These are phyloP conservation scores for Neophaeococcomyces aloes DNA, from an alignment of 2,329 filamentous ascomycete species.

Conservation along the genomic window DNA sequence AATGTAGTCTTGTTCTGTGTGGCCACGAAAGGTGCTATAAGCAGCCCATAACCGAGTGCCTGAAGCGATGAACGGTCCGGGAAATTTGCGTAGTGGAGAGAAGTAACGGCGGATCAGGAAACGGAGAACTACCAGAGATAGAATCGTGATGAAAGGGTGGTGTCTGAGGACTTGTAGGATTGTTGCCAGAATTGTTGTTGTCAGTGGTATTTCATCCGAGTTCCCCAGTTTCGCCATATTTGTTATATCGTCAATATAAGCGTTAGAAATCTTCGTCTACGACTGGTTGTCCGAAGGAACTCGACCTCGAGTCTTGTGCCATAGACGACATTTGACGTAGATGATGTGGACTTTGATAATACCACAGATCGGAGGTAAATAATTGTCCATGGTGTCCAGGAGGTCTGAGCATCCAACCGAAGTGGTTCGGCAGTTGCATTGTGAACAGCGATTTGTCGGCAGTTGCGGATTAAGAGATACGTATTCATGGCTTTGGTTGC, in stretches of 20 bases:
- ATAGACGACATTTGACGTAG: too few relatives aligned
- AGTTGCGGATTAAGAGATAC: not conserved
- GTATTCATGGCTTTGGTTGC: not conserved
- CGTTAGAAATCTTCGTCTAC: too few relatives aligned
- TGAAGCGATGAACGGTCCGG: constrained; percentile 33
- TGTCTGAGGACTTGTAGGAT: not conserved
- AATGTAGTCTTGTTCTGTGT: constrained; percentile 30
- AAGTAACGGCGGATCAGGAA: constrained; percentile 34
- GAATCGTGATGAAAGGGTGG: not conserved
- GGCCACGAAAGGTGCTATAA: constrained; percentile 29
- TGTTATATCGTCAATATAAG: too few relatives aligned
- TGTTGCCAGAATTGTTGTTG: not conserved
- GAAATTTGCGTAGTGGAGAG: constrained; percentile 32
- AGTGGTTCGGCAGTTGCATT: not conserved
- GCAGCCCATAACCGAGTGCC: constrained; percentile 34
- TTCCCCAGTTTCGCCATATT: not conserved
- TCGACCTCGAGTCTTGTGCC: too few relatives aligned
- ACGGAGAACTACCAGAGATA: not conserved
- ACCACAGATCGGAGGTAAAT: too few relatives aligned
- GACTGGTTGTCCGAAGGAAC: too few relatives aligned
- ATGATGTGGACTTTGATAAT: too few relatives aligned
- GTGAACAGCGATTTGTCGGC: not conserved
- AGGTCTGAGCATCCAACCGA: not conserved
- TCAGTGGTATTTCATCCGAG: not conserved
- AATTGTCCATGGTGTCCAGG: too few relatives aligned